Evolutionary conservation across 495 filamentous ascomycete species (phyloP), one percentile per base, ranked within the genome.

Genomic region (Xylaria venustula): DNA sequence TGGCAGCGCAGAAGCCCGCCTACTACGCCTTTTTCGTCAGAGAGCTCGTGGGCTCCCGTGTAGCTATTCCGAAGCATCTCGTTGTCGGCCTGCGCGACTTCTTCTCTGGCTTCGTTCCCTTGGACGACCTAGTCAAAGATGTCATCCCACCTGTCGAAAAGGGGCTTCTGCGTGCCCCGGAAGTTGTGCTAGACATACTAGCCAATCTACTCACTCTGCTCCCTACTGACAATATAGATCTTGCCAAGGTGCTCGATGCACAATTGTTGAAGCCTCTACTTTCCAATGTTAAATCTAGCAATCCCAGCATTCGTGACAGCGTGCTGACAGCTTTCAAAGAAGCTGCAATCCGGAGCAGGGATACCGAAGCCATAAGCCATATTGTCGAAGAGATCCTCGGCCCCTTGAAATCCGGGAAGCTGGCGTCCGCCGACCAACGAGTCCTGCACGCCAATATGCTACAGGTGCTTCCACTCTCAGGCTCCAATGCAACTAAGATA

Each of bases 241-340:
- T 97, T 1, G 91, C 93, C 9, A 83, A 86, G 45, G 70, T 90
- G 8, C 76, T 96, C 17, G 81, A 80, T 36, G 75, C 83, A 23
- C 85, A 86, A 51, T 77, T 98, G 14, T 73, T 93, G 20, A 97
- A 96, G 66, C 93, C 92, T 17, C 74, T 98, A 4, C 68, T 98
- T 9, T 85, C 91, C 19, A 97, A 89, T 73, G 79, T 90, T 75
- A 98, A 96, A 75, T 98, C 94, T 8, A 90, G 88, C 57, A 97
- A 95, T 67, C 74, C 82, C 3, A 72, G 69, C 2, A 90, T 97
- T 54, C 85, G 94, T 44, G 85, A 83, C 53, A 91, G 90, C 9
- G 90, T 89, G 20, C 68, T 90, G 11, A 80, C 80, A 20, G 89
- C 88, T 1, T 97, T 98, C 71, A 75, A 67, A 58, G 76, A 80